A percentile compares a stretch with the other conserved stretches of the same genome.
Evolutionary conservation across 441 rosid genomes (phyloP).

Genomic region (Erodium texanum): DNA sequence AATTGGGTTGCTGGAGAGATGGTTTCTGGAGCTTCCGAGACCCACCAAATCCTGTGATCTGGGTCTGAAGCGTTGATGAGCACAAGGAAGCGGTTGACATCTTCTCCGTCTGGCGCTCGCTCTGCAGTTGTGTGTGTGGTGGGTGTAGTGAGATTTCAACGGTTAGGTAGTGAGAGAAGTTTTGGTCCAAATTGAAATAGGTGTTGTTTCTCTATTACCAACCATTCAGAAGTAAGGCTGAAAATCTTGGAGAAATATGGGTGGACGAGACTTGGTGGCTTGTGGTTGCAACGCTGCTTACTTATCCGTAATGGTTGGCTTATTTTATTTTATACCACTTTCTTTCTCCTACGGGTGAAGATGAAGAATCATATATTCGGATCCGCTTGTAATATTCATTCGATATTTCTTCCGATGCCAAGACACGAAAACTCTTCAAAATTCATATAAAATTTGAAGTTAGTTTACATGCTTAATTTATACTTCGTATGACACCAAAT

Average conservation of each 20-base stretch:
- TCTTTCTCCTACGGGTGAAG: no score
- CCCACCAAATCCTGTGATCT: conserved; percentile 40
- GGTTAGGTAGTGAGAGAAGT: conserved; percentile 27
- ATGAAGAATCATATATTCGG: no score
- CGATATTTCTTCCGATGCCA: no score
- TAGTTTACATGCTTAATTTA: no score
- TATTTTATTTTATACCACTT: background rate
- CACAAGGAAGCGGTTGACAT: conserved; percentile 52
- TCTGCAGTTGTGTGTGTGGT: background rate
- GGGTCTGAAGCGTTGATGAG: conserved; percentile 38
- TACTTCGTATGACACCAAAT: no score
- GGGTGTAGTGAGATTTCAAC: conserved; percentile 6
- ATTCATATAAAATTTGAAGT: no score
- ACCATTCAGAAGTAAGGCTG: conserved; percentile 9
- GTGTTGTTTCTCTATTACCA: background rate
- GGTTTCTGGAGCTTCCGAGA: conserved; percentile 33
- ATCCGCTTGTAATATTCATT: no score
- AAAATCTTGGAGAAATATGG: conserved; percentile 19
- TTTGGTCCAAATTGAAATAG: conserved; percentile 11
- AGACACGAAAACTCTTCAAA: no score
- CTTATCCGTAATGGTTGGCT: conserved; percentile 64
- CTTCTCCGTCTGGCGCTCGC: background rate
- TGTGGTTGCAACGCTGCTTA: conserved; percentile 34
- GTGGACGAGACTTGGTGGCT: conserved; percentile 35
- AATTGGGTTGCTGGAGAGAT: conserved; percentile 30